These are phyloP conservation scores for Mesembryanthemum crystallinum DNA, from an alignment of 148 eudicot species.

Conservation along the genomic window DNA sequence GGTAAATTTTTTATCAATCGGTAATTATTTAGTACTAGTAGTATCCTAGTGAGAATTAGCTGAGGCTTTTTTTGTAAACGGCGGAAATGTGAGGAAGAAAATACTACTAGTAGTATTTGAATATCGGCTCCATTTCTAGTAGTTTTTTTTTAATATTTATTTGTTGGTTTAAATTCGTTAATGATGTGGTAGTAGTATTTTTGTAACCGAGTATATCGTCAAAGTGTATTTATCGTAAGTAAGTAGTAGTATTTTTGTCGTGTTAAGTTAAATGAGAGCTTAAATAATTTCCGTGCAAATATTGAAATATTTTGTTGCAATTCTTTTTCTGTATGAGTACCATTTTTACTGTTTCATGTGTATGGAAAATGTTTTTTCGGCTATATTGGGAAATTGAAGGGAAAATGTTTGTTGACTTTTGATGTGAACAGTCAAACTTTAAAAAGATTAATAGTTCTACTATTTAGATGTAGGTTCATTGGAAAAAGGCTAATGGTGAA, in stretches of 20 bases:
- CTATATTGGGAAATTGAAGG: too few species aligned
- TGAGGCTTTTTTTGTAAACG: background rate
- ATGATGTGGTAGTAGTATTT: background rate
- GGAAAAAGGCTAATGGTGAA: background rate
- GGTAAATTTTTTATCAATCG: background rate
- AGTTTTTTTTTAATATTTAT: background rate
- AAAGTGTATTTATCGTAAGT: slow-evolving; percentile 21
- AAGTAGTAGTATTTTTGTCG: too few species aligned
- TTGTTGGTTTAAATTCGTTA: slow-evolving; percentile 19
- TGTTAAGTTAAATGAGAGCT: slow-evolving; percentile 6
- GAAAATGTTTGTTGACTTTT: background rate
- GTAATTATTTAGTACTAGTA: background rate
- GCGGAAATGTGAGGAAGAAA: background rate
- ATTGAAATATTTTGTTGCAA: background rate
- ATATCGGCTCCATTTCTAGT: background rate
- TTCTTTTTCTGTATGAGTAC: too few species aligned
- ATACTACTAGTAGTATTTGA: background rate
- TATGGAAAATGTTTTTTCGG: too few species aligned
- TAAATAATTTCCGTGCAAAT: background rate
- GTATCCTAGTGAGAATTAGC: background rate
- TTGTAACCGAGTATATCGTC: background rate
- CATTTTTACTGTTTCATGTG: too few species aligned
- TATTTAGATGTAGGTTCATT: too few species aligned
- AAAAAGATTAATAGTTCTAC: too few species aligned
- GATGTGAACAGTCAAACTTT: too few species aligned